These are phyloP conservation scores for Gossypium turneri DNA, from an alignment of 345 rosid species.

Conservation along the genomic window DNA sequence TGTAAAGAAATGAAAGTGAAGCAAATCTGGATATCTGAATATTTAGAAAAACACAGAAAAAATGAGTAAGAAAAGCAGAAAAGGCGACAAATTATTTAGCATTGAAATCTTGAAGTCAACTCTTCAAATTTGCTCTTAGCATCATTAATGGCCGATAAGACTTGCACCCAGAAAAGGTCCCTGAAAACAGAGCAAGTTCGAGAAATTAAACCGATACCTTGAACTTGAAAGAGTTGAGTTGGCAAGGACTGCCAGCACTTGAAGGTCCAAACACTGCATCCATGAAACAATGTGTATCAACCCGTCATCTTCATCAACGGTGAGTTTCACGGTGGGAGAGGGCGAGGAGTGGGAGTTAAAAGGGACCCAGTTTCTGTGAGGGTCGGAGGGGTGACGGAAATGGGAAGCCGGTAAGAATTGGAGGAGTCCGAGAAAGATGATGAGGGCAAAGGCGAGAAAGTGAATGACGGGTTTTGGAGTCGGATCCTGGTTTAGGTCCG, in stretches of 20 bases:
- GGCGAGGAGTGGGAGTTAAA: constrained; percentile 5
- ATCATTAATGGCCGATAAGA: not conserved
- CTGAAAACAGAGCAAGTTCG: not conserved
- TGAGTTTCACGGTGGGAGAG: constrained; percentile 23
- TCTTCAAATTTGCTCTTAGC: not conserved
- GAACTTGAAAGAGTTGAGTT: constrained; percentile 45
- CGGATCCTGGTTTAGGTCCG: constrained; percentile 19
- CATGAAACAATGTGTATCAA: constrained; percentile 40
- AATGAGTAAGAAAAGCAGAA: not conserved
- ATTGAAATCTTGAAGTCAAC: not conserved
- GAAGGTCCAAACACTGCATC: constrained; percentile 47
- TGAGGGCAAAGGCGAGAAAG: constrained; percentile 27
- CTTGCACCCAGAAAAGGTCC: not conserved
- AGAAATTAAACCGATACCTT: constrained; percentile 17
- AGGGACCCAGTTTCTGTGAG: constrained; percentile 37
- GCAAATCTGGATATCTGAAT: constrained; percentile 31
- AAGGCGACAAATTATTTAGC: not conserved
- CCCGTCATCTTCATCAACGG: constrained; percentile 25
- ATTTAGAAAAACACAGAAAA: constrained; percentile 8
- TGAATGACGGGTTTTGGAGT: constrained; percentile 19
- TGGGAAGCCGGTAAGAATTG: constrained; percentile 45
- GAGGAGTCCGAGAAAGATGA: constrained; percentile 25
- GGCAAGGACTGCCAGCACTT: constrained; percentile 35
- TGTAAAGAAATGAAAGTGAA: constrained; percentile 40
- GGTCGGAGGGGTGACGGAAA: constrained; percentile 36